Evolutionary conservation across 1,284 basidiomycete species (phyloP).

Genomic region (Ceratobasidium theobromae): DNA sequence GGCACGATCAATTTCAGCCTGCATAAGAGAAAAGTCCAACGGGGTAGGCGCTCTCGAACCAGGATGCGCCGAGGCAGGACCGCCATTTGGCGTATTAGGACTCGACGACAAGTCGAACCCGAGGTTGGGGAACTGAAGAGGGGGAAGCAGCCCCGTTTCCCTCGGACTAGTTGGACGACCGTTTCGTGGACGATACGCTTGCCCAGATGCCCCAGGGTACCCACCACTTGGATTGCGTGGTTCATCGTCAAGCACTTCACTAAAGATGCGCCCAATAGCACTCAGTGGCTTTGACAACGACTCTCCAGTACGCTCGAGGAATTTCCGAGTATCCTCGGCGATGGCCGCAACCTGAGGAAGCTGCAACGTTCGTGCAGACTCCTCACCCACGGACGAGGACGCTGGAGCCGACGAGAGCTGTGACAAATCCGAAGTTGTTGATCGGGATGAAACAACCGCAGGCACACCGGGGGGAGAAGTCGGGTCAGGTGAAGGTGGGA

Average conservation of each 20-base stretch:
- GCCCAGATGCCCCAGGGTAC: conserved; percentile 37
- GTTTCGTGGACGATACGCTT: conserved; percentile 30
- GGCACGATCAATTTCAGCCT: conserved; percentile 76
- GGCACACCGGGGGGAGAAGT: conserved; percentile 39
- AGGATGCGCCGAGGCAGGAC: conserved; percentile 53
- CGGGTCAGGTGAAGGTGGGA: conserved; percentile 56
- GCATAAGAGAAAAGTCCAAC: conserved; percentile 67
- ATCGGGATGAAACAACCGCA: conserved; percentile 49
- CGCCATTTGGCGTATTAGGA: conserved; percentile 44
- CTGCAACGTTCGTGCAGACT: conserved; percentile 75
- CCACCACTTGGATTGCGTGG: conserved; percentile 29
- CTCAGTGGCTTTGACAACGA: conserved; percentile 84
- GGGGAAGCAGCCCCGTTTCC: conserved; percentile 38
- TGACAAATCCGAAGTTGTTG: conserved; percentile 41
- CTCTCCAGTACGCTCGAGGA: conserved; percentile 86
- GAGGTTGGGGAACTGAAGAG: conserved; percentile 52
- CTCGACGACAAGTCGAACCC: conserved; percentile 49
- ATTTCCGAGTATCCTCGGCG: conserved; percentile 74
- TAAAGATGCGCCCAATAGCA: conserved; percentile 85
- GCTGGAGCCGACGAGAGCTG: conserved; percentile 41
- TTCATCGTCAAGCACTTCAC: conserved; percentile 65
- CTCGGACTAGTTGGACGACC: conserved; percentile 3
- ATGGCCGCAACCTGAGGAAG: conserved; percentile 61
- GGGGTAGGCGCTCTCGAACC: conserved; percentile 56
- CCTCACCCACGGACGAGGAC: conserved; percentile 68